Evolutionary conservation across 306 rosid genomes (phyloP).

Genomic region (Citrullus amarus): DNA sequence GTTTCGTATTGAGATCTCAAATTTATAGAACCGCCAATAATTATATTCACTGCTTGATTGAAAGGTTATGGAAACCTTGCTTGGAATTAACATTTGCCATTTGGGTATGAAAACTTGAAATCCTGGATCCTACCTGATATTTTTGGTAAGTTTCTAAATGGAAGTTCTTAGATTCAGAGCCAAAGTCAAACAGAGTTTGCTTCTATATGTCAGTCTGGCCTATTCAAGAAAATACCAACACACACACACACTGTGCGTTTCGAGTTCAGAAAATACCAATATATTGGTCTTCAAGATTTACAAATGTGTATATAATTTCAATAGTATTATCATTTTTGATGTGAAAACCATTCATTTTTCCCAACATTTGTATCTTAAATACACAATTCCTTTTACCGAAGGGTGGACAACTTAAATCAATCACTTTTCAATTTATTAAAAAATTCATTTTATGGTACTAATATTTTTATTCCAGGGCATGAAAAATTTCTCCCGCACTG

Average conservation of each 20-base stretch:
- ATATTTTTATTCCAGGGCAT: slow-evolving; percentile 53
- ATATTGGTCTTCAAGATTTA: background rate
- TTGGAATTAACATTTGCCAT: background rate
- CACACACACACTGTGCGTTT: too few relatives aligned
- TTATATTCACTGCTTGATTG: background rate
- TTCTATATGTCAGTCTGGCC: background rate
- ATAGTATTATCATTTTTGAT: background rate
- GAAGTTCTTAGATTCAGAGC: background rate
- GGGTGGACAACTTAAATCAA: background rate
- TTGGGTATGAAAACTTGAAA: background rate
- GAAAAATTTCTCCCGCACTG: slow-evolving; percentile 75
- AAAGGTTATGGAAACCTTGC: background rate
- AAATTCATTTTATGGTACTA: background rate
- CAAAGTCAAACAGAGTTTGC: background rate
- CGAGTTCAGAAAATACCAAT: background rate
- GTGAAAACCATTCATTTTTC: background rate
- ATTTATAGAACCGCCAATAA: background rate
- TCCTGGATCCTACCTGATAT: background rate
- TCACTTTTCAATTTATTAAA: background rate
- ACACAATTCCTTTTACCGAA: background rate
- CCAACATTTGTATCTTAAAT: background rate
- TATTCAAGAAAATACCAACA: background rate
- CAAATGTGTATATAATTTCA: background rate
- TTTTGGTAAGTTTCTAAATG: background rate
- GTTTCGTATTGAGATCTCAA: background rate